Evolutionary conservation across 2,329 filamentous ascomycete genomes (phyloP), one percentile per base, ranked within the genome.

Genomic region (Thelonectria blattea): DNA sequence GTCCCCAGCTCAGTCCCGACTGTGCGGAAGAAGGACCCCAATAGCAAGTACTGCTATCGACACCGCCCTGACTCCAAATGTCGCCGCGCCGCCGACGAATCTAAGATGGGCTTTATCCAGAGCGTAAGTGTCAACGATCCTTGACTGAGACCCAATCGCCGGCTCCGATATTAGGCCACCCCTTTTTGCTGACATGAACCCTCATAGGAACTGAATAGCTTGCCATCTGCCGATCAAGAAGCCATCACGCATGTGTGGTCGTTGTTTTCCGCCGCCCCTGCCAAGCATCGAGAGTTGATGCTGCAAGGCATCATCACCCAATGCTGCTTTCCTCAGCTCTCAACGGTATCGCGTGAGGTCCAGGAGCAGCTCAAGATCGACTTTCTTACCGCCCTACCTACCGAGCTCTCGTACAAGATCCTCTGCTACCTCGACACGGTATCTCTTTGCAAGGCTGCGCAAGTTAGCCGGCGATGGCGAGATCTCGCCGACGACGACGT

Each of bases 161-260:
- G 17, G 24, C 32, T 37, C 14, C 24, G 52, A 27, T 52, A 42
- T 42, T n/a, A 15, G 14, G 11, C 41, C 18, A 14, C 27, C 2
- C 22, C 41, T 20, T 43, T 48, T 46, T 32, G 61, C 43, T 30
- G 51, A 60, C 39, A 20, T 32, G 27, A 45, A 61, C 22, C 37
- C 12, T 54, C 52, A 20, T 57, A 93, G 89, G 91, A 95, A 76
- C 86, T 98, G 53, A 91, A 94, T 69, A 88, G 85, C 48, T 85
- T 97, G 34, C 90, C 93, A 5, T 86, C 90, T 63, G 88, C 86
- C 65, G 95, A 99, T 74, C 93, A 97, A 77, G 92, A 97, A 78
- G 93, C 91, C 72, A 97, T 99, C 71, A 92, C 93, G 34, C 94
- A 97, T 72, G 93, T 98, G 57, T 99, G 95, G 95, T 96, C 94